Conservation (phyloP, 73 alveolate species). For the Blepharisma stoltei region DNA sequence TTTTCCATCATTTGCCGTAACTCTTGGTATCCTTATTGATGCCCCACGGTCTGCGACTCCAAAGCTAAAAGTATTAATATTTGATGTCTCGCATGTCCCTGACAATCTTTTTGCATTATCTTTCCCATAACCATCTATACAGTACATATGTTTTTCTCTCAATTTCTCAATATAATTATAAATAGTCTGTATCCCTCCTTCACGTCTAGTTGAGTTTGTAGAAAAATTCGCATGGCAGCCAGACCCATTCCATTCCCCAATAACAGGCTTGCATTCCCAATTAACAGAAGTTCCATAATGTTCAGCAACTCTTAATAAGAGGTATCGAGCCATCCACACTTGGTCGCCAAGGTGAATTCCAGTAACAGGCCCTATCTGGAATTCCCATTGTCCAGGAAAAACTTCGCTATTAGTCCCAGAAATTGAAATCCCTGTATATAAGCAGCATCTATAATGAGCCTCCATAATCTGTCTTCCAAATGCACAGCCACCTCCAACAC, state of each 20-base stretch:
- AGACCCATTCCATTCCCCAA: constrained; percentile 75
- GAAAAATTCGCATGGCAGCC: constrained; percentile 89
- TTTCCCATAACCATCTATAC: constrained; percentile 62
- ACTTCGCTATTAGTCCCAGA: constrained; percentile 92
- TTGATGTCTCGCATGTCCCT: constrained; percentile 83
- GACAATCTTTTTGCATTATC: constrained; percentile 78
- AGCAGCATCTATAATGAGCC: constrained; percentile 78
- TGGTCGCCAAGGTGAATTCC: constrained; percentile 90
- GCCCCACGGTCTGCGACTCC: constrained; percentile 93
- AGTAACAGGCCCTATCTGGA: constrained; percentile 83
- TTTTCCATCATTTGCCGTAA: constrained; percentile 36
- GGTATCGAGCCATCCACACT: constrained; percentile 79
- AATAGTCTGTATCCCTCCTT: constrained; percentile 50
- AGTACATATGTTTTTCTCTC: constrained; percentile 38
- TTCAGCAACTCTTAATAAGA: constrained; percentile 51
- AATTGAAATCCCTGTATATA: constrained; percentile 74
- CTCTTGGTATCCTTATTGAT: constrained; percentile 83
- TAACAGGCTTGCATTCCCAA: constrained; percentile 50
- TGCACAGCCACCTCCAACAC: constrained; percentile 78
- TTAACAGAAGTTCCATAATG: constrained; percentile 41
- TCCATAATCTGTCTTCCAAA: constrained; percentile 87
- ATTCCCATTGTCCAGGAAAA: constrained; percentile 95
- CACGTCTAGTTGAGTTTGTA: constrained; percentile 59
- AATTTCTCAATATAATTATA: constrained; percentile 44
- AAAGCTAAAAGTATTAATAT: constrained; percentile 64